Evolutionary conservation across 495 filamentous ascomycete genomes (phyloP).

Genomic region (Friedmanniomyces simplex): DNA sequence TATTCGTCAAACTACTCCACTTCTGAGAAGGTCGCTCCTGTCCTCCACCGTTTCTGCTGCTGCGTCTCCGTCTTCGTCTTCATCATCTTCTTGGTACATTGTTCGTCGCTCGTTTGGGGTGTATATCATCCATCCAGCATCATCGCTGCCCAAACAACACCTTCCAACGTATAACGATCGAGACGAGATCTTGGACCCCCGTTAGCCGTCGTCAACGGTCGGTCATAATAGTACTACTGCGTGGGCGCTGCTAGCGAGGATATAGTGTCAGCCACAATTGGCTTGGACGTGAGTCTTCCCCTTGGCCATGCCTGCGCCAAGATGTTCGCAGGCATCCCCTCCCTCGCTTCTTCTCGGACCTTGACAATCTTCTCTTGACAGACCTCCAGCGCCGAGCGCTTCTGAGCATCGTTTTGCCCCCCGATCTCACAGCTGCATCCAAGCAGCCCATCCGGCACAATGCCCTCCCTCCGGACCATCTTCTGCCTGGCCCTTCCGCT

Average conservation of each 20-base stretch:
- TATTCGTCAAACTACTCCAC: no score
- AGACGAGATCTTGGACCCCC: no score
- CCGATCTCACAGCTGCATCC: neutral
- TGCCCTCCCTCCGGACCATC: conserved; percentile 23
- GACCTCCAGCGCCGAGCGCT: neutral
- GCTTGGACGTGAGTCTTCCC: neutral
- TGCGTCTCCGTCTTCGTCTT: no score
- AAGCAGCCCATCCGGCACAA: conserved; percentile 5
- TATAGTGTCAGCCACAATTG: neutral
- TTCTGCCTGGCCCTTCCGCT: conserved; percentile 23
- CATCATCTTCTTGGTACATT: no score
- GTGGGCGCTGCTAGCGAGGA: no score
- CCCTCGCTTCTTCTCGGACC: neutral
- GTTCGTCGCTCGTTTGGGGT: no score
- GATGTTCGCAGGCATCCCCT: neutral
- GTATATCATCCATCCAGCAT: no score
- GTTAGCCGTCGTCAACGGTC: neutral
- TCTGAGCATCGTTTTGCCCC: neutral
- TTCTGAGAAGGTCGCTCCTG: no score
- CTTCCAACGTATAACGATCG: no score
- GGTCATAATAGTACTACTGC: neutral
- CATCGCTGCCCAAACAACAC: no score
- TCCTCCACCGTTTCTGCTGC: no score
- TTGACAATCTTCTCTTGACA: neutral
- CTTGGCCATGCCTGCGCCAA: neutral